Base-by-base conservation (phyloP, 768 basidiomycete genomes). In the Phlegmacium glaucopus region DNA sequence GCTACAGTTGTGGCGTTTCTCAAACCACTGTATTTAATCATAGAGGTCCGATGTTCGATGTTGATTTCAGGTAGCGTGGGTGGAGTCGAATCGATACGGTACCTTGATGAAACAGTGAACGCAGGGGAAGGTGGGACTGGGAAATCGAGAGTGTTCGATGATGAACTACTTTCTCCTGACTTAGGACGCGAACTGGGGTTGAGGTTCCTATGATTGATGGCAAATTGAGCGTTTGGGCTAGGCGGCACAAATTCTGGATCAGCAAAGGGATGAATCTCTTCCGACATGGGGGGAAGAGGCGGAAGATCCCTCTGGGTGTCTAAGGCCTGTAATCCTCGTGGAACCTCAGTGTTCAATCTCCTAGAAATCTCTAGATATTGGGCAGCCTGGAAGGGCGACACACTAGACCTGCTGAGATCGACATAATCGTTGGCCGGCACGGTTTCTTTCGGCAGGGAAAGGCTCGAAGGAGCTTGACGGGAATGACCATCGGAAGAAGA, bases 341-440 rank as follows among this genome's bases (percentile, higher is more conserved):
- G 72, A 9, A 68, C 63, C 12, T 71, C 63, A 4, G 66, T 58
- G 48, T 79, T 75, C 34, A 90, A 62, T 15, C 69, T 76, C 55
- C 75, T 71, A 5, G 83, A 78, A 46, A 88, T 87, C 56, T 84
- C 86, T 15, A 72, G 78, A 56, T 89, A 89, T 61, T 90, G 88
- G 0, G 72, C 75, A 34, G 83, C 87, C 58, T 90, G 87, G 74
- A 75, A 86, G 0, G 87, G 86, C 3, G 85, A 81, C 2, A 87
- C 78, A 55, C 85, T 87, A 13, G 82, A 80, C 37, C 87, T 75
- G 58, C 66, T 70, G 35, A 90, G 70, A 55, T 89, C 82, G 30
- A 81, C 72, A 47, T 89, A 87, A 50, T 82, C 77, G 9, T 69
- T 57, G 4, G 64, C 60, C 15, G 66, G 57, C 15, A 55, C 29